Conservation (phyloP, 768 basidiomycete species). For the Russula lepida region DNA sequence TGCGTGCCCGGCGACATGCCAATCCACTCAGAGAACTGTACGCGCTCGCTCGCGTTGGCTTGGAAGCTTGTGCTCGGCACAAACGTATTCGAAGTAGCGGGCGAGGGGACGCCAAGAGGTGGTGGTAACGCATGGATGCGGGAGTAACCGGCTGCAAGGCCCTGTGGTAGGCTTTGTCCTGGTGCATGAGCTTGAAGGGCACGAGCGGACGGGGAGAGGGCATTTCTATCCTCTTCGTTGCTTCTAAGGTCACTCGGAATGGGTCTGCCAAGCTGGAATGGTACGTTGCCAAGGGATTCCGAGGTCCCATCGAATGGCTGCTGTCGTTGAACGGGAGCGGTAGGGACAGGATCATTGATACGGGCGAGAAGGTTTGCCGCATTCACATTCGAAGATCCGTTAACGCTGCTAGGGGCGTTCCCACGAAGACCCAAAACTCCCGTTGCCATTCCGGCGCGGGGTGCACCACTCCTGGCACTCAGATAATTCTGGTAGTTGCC, state of each 20-base stretch:
- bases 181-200: constrained; percentile 84
- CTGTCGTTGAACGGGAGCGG: constrained; percentile 21
- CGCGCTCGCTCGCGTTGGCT: constrained; percentile 20
- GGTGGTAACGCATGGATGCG: constrained; percentile 69
- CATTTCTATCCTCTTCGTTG: constrained; percentile 27
- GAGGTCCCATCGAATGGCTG: constrained; percentile 25
- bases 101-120: constrained; percentile 31
- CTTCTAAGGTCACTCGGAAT: constrained; percentile 26
- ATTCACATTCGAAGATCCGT: constrained; percentile 15
- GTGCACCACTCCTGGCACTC: constrained; percentile 35
- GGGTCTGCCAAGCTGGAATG: constrained; percentile 32
- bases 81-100: constrained; percentile 28
- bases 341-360: constrained; percentile 15
- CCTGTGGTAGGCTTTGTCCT: constrained; percentile 85
- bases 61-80: constrained; percentile 25
- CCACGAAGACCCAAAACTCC: constrained; percentile 22
- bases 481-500: constrained; percentile 60
- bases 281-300: constrained; percentile 33
- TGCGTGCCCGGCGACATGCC: constrained; percentile 27
- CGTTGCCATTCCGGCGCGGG: constrained; percentile 24
- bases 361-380: constrained; percentile 22
- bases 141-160: constrained; percentile 85
- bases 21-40: constrained; percentile 27
- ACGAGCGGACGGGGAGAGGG: constrained; percentile 59
- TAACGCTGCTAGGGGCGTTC: constrained; percentile 8